Base-by-base conservation (phyloP, 495 filamentous ascomycete genomes). In the Penicillium samsonianum region DNA sequence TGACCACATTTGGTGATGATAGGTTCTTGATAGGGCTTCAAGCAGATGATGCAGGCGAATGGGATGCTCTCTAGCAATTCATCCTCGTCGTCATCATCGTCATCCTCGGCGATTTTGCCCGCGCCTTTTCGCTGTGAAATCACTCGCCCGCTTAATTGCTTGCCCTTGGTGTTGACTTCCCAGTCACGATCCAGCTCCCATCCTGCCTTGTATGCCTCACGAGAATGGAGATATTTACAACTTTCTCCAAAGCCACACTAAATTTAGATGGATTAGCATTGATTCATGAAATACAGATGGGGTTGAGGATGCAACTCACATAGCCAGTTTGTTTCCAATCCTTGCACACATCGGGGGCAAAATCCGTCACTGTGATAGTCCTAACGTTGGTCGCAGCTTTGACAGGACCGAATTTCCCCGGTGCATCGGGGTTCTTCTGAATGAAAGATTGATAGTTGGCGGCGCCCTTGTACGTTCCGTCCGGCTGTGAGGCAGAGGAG, bases 161-260 rank as follows among this genome's bases (percentile, higher is more conserved):
- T 91, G 22, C 88, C 87, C 61, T 91, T 91, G 6, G 84, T 90
- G 3, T 82, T 83, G 30, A 82, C 85, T 68, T 98, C 94, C 94
- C 94, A 98, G 20, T 98, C 95, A 12, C 81, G 78, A 69, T 98
- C 94, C 11, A 98, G 76, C 65, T 98, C 90, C 95, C 95, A 98
- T 2, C 94, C 94, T 72, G 91, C 87, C 45, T 90, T 89, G 67
- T 95, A 93, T 70, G 94, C 90, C 62, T 95, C 90, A 11, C 95
- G 82, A 1, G 84, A 83, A 65, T 98, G 93, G 2, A 92, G 69
- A 73, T 90, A 98, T 68, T 93, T 95, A 76, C 92, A 96, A 5
- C 41, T 46, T 5, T 54, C 52, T 54, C 48, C 48, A 17, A 38
- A 51, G 20, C 48, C 48, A 40, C 48, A 51, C 44, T 47, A 8